phyloP scores from a whole-genome alignment of 306 rosid genomes.

The Rosa chinensis region DNA sequence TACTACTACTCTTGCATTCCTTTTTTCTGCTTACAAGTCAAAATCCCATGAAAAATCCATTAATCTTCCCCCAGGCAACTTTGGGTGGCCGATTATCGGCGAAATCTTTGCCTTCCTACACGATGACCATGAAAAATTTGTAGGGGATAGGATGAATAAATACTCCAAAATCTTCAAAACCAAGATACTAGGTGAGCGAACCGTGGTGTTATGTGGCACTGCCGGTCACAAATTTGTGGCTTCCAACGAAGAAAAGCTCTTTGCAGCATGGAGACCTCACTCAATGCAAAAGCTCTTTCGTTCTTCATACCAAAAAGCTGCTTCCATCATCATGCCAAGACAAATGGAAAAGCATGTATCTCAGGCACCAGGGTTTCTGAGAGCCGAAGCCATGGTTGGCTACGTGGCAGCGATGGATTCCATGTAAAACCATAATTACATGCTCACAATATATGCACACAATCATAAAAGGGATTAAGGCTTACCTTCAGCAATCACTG shows the following conservation, averaged over 20 bases:
- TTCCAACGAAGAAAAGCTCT: neutral
- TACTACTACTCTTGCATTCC: neutral
- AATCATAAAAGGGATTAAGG: too few relatives aligned
- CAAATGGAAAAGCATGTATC: too few relatives aligned
- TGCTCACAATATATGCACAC: too few relatives aligned
- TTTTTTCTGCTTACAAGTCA: neutral
- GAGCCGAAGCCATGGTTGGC: neutral
- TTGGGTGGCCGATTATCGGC: neutral
- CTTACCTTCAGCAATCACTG: too few relatives aligned
- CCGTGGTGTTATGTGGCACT: slow-evolving; percentile 1
- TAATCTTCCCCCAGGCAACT: neutral
- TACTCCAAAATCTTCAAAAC: slow-evolving; percentile 2
- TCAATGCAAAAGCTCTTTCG: too few relatives aligned
- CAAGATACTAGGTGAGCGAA: neutral
- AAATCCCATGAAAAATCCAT: neutral
- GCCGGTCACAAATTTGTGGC: neutral
- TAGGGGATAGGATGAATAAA: neutral
- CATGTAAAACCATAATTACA: too few relatives aligned
- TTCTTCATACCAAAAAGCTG: too few relatives aligned
- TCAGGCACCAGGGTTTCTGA: neutral
- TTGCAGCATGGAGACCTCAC: too few relatives aligned
- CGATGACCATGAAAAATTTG: neutral
- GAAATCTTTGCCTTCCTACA: neutral
- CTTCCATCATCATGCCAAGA: too few relatives aligned
- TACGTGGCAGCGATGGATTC: neutral